Base-by-base conservation (phyloP, 352 stramenopile genomes). In the Phytophthora melonis region DNA sequence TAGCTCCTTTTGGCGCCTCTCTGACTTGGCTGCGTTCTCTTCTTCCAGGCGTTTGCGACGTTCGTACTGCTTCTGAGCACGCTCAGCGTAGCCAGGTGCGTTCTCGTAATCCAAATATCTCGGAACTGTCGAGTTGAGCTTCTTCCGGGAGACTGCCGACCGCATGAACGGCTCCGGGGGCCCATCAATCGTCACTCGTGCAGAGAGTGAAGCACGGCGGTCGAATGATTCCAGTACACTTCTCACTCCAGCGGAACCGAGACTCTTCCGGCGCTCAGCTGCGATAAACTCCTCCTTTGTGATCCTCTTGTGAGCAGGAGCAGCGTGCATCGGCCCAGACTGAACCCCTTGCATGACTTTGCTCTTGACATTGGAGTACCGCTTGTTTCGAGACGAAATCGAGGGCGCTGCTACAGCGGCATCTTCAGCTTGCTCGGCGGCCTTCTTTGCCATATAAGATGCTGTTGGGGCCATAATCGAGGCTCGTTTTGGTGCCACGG, bases 61-160 rank as follows among this genome's bases (percentile, higher is more conserved):
- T 43, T 94, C 84, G 16, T 87, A 61, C 63, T 94, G 87, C 67
- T 78, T 58, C 34, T 86, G 83, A 14, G 83, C 77, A 62, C 86
- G 81, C 27, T 81, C 74, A 30, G 69, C 66, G 59, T 87, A 94
- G 5, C 73, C 78, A 1, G 77, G 69, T 0, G 68, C 72, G 10
- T 86, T 86, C 58, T 82, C 66, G 70, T 93, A 94, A 25, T 90
- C 67, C 76, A 94, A 61, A 61, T 94, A 94, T 14, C 87, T 83
- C 11, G 87, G 85, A 11, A 80, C 62, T 0, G 86, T 81, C 30
- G 72, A 84, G 53, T 83, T 78, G 13, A 84, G 66, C 30, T 86
- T 86, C 25, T 82, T 84, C n/a, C 83, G 81, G 57, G 77, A 72
- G 4, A 67, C 1, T 47, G 76, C 68, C 21, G 76, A 83, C 8